A percentile compares a stretch with the other conserved stretches of the same genome.
Conservation (phyloP, 2,329 filamentous ascomycete genomes). For the Aaosphaeria pasadenensis region DNA sequence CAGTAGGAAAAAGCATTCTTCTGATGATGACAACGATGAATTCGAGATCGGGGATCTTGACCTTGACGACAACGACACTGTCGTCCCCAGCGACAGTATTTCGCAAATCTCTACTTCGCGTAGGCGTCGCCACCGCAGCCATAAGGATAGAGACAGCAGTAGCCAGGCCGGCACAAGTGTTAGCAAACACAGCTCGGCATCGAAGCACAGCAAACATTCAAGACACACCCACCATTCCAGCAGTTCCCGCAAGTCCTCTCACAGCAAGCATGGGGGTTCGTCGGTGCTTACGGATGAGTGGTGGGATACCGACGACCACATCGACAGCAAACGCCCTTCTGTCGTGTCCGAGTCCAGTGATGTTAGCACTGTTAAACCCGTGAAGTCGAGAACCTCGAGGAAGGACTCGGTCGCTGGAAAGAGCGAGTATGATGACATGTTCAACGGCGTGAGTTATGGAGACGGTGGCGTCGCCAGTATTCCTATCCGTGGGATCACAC, state of each 20-base stretch:
- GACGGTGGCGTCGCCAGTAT: conserved; percentile 30
- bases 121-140: conserved; percentile 27
- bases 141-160: conserved; percentile 11
- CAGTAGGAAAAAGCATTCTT: conserved; percentile 10
- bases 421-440: conserved; percentile 24
- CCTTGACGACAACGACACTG: conserved; percentile 42
- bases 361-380: conserved; percentile 31
- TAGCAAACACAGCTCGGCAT: conserved; percentile 25
- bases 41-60: conserved; percentile 29
- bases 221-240: conserved; percentile 24
- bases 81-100: conserved; percentile 49
- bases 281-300: conserved; percentile 3
- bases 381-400: conserved; percentile 6
- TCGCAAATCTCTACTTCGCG: conserved; percentile 35
- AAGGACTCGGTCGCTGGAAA: conserved; percentile 31
- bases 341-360: conserved; percentile 34
- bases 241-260: conserved; percentile 1
- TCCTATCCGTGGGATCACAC: conserved; percentile 34
- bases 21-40: conserved; percentile 18
- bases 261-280: conserved; percentile 4
- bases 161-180: conserved; percentile 12
- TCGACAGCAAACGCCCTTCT: conserved; percentile 7
- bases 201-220: conserved; percentile 20
- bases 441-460: conserved; percentile 26
- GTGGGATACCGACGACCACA: conserved; percentile 4